A percentile compares a stretch with the other conserved stretches of the same genome.
These are phyloP conservation scores for Isochrysis galbana DNA, from an alignment of 78 protist species.

Conservation along the genomic window DNA sequence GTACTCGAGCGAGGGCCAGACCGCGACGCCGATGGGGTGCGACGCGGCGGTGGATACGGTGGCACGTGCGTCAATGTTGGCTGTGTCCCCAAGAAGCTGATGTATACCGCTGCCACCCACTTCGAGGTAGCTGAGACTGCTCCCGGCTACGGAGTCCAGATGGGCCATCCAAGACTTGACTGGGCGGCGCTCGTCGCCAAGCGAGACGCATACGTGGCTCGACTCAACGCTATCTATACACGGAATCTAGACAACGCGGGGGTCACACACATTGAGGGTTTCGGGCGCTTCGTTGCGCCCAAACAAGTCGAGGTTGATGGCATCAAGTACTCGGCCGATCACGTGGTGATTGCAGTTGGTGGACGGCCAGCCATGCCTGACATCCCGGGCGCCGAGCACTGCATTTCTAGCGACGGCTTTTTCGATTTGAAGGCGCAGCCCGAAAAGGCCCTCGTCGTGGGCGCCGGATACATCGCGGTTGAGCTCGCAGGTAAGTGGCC, in stretches of 20 bases:
- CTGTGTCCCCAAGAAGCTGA: constrained; percentile 93
- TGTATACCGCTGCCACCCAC: constrained; percentile 69
- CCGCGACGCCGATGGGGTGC: background rate
- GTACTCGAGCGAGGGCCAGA: constrained; percentile 48
- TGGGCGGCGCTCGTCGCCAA: constrained; percentile 58
- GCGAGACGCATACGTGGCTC: constrained; percentile 74
- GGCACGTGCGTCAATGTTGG: constrained; percentile 95
- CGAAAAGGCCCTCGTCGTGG: constrained; percentile 25
- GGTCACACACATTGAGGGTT: constrained; percentile 38
- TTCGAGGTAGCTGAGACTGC: constrained; percentile 29
- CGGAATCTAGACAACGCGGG: constrained; percentile 41
- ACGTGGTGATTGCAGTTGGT: constrained; percentile 82
- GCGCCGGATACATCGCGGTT: constrained; percentile 86
- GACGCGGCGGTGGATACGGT: constrained; percentile 52
- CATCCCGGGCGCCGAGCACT: constrained; percentile 72
- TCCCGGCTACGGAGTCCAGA: constrained; percentile 66
- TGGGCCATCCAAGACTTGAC: constrained; percentile 21
- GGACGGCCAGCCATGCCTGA: constrained; percentile 72
- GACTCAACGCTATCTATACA: constrained; percentile 79
- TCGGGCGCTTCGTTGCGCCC: constrained; percentile 66
- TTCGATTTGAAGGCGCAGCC: constrained; percentile 74
- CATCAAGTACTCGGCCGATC: constrained; percentile 58
- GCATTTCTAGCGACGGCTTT: constrained; percentile 75
- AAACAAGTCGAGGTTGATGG: constrained; percentile 62
- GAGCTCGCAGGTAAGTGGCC: constrained; percentile 87